phyloP scores from a whole-genome alignment of 2,329 filamentous ascomycete species.

The Alternaria longipes region DNA sequence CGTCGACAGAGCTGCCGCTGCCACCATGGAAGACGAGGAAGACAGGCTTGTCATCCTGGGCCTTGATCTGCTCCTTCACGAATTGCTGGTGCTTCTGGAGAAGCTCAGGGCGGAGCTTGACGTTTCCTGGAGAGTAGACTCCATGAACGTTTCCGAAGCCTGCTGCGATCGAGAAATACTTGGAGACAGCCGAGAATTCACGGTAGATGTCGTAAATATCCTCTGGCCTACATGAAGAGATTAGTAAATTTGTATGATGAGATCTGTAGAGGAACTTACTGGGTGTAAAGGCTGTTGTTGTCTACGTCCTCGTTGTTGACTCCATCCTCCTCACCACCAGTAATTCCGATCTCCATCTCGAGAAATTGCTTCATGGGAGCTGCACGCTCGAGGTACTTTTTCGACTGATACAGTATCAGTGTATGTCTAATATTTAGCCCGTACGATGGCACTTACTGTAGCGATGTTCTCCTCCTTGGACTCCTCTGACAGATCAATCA shows the following conservation, averaged over 20 bases:
- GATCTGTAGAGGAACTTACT: too few species aligned
- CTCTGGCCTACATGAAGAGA: too few species aligned
- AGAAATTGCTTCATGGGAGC: conserved; percentile 97
- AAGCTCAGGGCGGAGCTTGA: conserved; percentile 84
- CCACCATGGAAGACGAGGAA: conserved; percentile 99
- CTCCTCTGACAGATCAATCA: conserved; percentile 96
- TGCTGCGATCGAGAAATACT: conserved; percentile 70
- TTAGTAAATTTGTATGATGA: too few species aligned
- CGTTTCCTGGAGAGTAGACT: conserved; percentile 68
- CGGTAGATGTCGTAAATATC: too few species aligned
- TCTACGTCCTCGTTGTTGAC: conserved; percentile 58
- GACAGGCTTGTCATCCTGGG: conserved; percentile 68
- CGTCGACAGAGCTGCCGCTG: conserved; percentile 87
- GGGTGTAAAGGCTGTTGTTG: too few species aligned
- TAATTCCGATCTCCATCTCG: conserved; percentile 90
- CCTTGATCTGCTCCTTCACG: conserved; percentile 75
- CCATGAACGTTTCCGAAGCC: conserved; percentile 99
- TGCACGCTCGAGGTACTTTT: conserved; percentile 85
- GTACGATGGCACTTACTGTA: too few species aligned
- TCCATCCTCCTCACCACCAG: conserved; percentile 96
- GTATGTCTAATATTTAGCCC: too few species aligned
- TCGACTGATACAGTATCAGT: too few species aligned
- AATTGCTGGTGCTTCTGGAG: conserved; percentile 95
- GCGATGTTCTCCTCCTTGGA: conserved; percentile 78
- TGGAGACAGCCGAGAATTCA: too few species aligned